Conservation (phyloP, 2,329 filamentous ascomycete genomes). For the Harringtonia lauricola region DNA sequence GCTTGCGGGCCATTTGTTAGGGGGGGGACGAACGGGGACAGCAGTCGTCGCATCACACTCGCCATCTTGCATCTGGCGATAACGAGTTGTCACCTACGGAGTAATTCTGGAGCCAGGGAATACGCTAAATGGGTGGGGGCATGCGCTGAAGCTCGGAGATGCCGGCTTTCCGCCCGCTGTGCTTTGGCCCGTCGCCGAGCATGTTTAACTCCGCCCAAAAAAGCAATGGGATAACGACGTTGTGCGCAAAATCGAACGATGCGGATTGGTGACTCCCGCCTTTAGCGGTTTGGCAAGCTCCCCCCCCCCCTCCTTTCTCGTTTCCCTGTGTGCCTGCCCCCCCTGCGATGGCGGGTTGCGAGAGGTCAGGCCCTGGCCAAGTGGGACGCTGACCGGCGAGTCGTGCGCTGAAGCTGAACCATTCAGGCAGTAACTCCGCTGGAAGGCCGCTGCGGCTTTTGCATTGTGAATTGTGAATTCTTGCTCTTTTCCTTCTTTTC, state of each 20-base stretch:
- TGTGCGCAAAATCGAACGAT: slow-evolving; percentile 11
- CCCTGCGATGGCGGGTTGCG: no score
- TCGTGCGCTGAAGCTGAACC: no score
- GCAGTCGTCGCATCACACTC: neutral
- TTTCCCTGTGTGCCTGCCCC: no score
- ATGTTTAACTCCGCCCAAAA: slow-evolving; percentile 1
- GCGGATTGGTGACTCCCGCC: slow-evolving; percentile 10
- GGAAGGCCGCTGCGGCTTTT: no score
- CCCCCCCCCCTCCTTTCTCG: neutral
- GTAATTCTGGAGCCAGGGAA: no score
- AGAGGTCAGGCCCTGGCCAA: neutral
- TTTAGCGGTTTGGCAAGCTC: slow-evolving; percentile 6
- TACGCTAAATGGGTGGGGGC: neutral
- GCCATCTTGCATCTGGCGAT: no score
- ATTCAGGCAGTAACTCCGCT: no score
- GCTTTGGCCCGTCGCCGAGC: neutral
- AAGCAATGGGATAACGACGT: no score
- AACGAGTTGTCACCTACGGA: no score
- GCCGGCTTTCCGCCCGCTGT: neutral
- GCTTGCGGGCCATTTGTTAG: slow-evolving; percentile 33
- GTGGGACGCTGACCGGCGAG: no score
- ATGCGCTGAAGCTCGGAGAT: neutral
- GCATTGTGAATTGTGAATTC: neutral
- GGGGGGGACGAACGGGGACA: neutral
- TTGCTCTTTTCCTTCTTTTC: no score